phyloP scores from a whole-genome alignment of 306 rosid genomes.

The Psophocarpus tetragonolobus region DNA sequence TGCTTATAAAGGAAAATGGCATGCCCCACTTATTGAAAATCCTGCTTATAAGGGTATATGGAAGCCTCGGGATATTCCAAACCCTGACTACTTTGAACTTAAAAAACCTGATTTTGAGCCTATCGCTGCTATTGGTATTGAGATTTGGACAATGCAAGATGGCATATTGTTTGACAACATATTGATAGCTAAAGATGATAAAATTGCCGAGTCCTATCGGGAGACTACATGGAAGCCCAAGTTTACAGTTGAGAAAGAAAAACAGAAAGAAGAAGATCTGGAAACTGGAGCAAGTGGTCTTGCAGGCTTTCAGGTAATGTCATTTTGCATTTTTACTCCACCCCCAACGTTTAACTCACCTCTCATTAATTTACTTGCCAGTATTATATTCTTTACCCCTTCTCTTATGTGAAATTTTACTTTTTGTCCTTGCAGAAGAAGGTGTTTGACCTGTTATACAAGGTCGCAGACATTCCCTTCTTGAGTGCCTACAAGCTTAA shows the following conservation, averaged over 20 bases:
- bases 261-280: constrained; percentile 67
- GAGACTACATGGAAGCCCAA: constrained; percentile 88
- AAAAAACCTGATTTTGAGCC: constrained; percentile 83
- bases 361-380: neutral
- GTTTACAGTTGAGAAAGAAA: constrained; percentile 74
- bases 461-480: constrained; percentile 77
- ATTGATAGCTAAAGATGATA: constrained; percentile 74
- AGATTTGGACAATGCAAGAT: constrained; percentile 99
- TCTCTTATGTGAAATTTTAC: neutral
- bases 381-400: neutral
- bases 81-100: constrained; percentile 80
- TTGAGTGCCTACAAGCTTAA: constrained; percentile 61
- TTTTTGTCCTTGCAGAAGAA: constrained; percentile 64
- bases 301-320: constrained; percentile 61
- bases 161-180: constrained; percentile 90
- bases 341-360: neutral
- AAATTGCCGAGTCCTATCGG: constrained; percentile 68
- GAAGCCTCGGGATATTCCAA: constrained; percentile 85
- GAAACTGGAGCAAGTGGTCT: constrained; percentile 63
- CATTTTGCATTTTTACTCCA: neutral
- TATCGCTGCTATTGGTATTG: constrained; percentile 87
- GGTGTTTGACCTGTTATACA: constrained; percentile 81
- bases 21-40: constrained; percentile 85
- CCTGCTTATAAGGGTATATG: constrained; percentile 92
- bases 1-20: constrained; percentile 94